phyloP scores from a whole-genome alignment of 805 yeast species.

The Yarrowia sp. region DNA sequence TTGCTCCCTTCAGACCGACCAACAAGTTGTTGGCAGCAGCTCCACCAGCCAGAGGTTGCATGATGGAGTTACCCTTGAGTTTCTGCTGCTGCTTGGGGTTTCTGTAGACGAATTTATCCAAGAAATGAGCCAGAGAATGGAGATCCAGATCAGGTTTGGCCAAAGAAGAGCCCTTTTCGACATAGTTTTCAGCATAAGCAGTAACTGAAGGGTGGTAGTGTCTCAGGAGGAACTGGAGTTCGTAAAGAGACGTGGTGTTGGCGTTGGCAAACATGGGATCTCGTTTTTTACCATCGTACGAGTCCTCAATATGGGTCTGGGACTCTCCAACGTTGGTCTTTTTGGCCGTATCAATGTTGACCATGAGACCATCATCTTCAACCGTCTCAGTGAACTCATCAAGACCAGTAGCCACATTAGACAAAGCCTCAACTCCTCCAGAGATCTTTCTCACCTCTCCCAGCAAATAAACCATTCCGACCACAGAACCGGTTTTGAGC shows the following conservation, averaged over 20 bases:
- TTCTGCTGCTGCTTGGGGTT: slow-evolving; percentile 76
- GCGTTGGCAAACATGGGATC: slow-evolving; percentile 95
- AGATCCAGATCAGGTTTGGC: slow-evolving; percentile 88
- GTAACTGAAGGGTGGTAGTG: slow-evolving; percentile 94
- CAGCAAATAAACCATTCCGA: slow-evolving; percentile 77
- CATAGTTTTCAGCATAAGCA: slow-evolving; percentile 58
- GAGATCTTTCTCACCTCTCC: slow-evolving; percentile 57
- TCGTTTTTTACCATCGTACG: slow-evolving; percentile 81
- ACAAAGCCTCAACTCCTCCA: slow-evolving; percentile 41
- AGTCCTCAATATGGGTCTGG: slow-evolving; percentile 27
- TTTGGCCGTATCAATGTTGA: slow-evolving; percentile 17
- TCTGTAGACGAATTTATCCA: slow-evolving; percentile 93
- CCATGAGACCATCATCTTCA: slow-evolving; percentile 28
- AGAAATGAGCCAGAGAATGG: slow-evolving; percentile 82
- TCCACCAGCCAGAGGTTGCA: slow-evolving; percentile 93
- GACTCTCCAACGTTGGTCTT: slow-evolving; percentile 8
- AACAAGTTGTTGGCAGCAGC: slow-evolving; percentile 45
- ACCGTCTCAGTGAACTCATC: slow-evolving; percentile 40
- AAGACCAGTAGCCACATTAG: slow-evolving; percentile 56
- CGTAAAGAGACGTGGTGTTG: slow-evolving; percentile 81
- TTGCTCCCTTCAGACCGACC: slow-evolving; percentile 25
- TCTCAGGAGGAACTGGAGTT: slow-evolving; percentile 62
- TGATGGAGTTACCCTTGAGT: slow-evolving; percentile 85
- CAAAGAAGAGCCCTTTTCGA: slow-evolving; percentile 42
- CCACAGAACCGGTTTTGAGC: slow-evolving; percentile 81